Evolutionary conservation across 1,284 basidiomycete species (phyloP).

Genomic region (Farysia itapuensis): DNA sequence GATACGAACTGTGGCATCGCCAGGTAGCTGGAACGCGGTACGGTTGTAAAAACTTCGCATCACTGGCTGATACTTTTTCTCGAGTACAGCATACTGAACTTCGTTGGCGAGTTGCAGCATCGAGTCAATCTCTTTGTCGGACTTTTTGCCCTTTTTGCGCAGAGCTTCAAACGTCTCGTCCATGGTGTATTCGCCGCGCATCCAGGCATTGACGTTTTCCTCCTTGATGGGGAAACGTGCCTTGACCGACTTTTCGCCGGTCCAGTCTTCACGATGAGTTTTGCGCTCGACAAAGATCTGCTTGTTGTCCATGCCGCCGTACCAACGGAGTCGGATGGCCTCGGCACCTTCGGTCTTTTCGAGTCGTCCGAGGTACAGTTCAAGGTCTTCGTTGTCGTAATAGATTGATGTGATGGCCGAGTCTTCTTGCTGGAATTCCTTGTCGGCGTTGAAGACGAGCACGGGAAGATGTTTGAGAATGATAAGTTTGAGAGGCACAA

Average conservation of each 20-base stretch:
- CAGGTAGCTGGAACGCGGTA: conserved; percentile 96
- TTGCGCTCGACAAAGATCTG: conserved; percentile 97
- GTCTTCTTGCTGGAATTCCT: conserved; percentile 87
- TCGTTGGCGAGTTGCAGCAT: conserved; percentile 97
- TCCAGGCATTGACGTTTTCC: conserved; percentile 87
- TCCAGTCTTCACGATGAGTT: conserved; percentile 99
- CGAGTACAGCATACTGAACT: conserved; percentile 87
- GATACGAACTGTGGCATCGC: conserved; percentile 94
- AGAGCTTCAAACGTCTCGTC: conserved; percentile 90
- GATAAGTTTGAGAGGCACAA: conserved; percentile 92
- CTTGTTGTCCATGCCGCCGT: conserved; percentile 78
- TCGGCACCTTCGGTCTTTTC: conserved; percentile 99
- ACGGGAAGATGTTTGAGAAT: conserved; percentile 78
- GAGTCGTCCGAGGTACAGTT: conserved; percentile 93
- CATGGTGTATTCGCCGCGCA: conserved; percentile 86
- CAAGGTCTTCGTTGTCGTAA: conserved; percentile 92
- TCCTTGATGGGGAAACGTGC: conserved; percentile 97
- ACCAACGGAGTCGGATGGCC: conserved; percentile 94
- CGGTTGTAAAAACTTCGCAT: conserved; percentile 99
- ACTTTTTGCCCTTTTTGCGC: conserved; percentile 89
- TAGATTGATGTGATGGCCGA: conserved; percentile 82
- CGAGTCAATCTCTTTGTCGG: conserved; percentile 83
- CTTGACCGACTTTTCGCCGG: conserved; percentile 98
- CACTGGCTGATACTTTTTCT: conserved; percentile 77
- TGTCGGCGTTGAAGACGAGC: conserved; percentile 89